Base-by-base conservation (phyloP, 345 rosid genomes). In the Syzygium oleosum region DNA sequence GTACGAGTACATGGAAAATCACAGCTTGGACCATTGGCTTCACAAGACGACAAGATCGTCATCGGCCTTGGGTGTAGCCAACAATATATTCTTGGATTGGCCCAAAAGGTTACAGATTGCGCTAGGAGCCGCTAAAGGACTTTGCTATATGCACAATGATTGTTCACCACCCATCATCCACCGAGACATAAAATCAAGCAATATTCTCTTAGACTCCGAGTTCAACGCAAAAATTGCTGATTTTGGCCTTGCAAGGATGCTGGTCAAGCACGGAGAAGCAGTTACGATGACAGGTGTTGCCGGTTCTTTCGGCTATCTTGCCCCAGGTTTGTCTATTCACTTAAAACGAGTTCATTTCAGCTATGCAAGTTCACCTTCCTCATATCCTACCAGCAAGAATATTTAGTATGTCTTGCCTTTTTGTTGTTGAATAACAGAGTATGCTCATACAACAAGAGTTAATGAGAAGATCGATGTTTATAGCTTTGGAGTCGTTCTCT, bases 171-270 rank as follows among this genome's bases (percentile, higher is more conserved):
- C 98, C 4, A 89, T 95, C 83, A 84, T 94, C 52, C 98, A 95
- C 68, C 89, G 96, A 41, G 98, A 95, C 55, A 88, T 95, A 83
- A 95, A 95, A 84, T 92, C 98, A 2, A 94, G 96, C 90, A 95
- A 95, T 77, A 89, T 95, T 87, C 88, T 94, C 85, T 86, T 95
- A 79, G 98, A 95, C 87, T 91, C 95, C 1, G 88, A 93, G 51
- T 93, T 94, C 91, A 89, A 93, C 12, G 93, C 96, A 1, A 92
- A 91, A 78, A 92, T 95, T 43, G 96, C 96, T 5, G 96, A 95
- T 88, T 95, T 95, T 84, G 98, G 98, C 77, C 91, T 94, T 4
- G 95, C 98, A 54, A 94, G 90, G 90, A 91, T 90, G 86, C 85
- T 93, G 89, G 55, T 86, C 46, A 89, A 88, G 85, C 86, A 87